Conservation (phyloP, 148 eudicot genomes). For the Heliosperma pusillum region DNA sequence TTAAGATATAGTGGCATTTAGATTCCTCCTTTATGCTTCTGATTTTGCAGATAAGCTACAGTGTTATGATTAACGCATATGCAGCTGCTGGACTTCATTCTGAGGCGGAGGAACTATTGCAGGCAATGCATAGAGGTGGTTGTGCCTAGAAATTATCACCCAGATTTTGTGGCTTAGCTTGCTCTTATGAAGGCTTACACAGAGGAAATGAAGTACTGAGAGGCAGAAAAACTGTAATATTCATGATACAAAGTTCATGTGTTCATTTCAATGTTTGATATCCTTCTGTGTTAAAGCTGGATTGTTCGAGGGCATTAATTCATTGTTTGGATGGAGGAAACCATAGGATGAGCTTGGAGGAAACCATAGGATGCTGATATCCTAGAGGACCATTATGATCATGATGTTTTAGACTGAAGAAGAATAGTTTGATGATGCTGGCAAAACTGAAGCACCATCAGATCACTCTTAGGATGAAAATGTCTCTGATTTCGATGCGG, state of each 20-base stretch:
- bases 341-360: slow-evolving; percentile 30
- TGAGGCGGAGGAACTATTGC: slow-evolving; percentile 58
- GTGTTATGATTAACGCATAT: slow-evolving; percentile 66
- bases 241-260: slow-evolving; percentile 50
- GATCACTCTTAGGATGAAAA: slow-evolving; percentile 39
- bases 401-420: slow-evolving; percentile 67
- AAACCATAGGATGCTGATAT: slow-evolving; percentile 53
- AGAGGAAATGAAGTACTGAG: slow-evolving; percentile 32
- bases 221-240: slow-evolving; percentile 51
- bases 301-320: slow-evolving; percentile 39
- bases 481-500: slow-evolving; percentile 8
- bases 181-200: slow-evolving; percentile 62
- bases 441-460: slow-evolving; percentile 14
- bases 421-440: slow-evolving; percentile 67
- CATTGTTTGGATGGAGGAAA: slow-evolving; percentile 37
- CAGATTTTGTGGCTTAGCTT: slow-evolving; percentile 66
- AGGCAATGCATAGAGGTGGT: slow-evolving; percentile 48
- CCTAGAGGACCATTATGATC: slow-evolving; percentile 55
- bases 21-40: slow-evolving; percentile 2
- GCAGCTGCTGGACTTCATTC: slow-evolving; percentile 50
- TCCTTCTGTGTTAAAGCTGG: slow-evolving; percentile 49
- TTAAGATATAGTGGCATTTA: slow-evolving; percentile 3
- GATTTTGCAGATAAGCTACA: slow-evolving; percentile 69
- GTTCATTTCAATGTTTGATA: slow-evolving; percentile 58
- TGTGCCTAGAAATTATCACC: slow-evolving; percentile 41